phyloP scores from a whole-genome alignment of 2,329 filamentous ascomycete species.

The Colletotrichum trifolii region DNA sequence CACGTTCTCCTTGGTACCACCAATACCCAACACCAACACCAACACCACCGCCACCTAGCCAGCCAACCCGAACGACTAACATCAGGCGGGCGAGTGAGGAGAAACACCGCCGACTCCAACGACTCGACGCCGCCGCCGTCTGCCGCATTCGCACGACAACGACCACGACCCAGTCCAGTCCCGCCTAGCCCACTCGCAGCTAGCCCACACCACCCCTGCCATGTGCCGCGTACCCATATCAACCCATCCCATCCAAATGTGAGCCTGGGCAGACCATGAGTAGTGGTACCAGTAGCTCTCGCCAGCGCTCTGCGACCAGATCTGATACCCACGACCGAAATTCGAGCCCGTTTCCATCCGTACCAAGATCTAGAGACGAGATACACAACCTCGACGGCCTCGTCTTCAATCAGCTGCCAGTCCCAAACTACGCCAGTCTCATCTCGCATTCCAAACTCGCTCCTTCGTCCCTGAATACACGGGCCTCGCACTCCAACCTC shows the following conservation, averaged over 20 bases:
- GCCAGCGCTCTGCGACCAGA: constrained; percentile 37
- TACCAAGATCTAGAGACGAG: constrained; percentile 37
- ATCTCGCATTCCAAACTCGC: background rate
- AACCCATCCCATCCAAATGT: constrained; percentile 20
- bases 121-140: constrained; percentile 6
- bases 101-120: background rate
- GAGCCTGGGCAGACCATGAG: constrained; percentile 36
- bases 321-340: constrained; percentile 36
- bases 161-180: constrained; percentile 30
- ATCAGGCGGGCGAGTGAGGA: background rate
- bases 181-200: constrained; percentile 11
- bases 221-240: constrained; percentile 35
- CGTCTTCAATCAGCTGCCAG: constrained; percentile 30
- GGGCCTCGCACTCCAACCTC: constrained; percentile 10
- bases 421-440: constrained; percentile 6
- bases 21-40: background rate
- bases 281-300: constrained; percentile 29
- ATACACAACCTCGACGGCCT: constrained; percentile 38
- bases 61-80: too few relatives aligned
- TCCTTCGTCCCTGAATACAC: constrained; percentile 5
- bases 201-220: constrained; percentile 35
- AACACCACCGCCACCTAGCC: background rate
- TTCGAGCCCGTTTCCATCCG: constrained; percentile 28
- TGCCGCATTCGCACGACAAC: constrained; percentile 21
- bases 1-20: too few relatives aligned